These are phyloP conservation scores for Rhynchospora pubera DNA, from an alignment of 176 grass and related monocot genomes.

Conservation along the genomic window DNA sequence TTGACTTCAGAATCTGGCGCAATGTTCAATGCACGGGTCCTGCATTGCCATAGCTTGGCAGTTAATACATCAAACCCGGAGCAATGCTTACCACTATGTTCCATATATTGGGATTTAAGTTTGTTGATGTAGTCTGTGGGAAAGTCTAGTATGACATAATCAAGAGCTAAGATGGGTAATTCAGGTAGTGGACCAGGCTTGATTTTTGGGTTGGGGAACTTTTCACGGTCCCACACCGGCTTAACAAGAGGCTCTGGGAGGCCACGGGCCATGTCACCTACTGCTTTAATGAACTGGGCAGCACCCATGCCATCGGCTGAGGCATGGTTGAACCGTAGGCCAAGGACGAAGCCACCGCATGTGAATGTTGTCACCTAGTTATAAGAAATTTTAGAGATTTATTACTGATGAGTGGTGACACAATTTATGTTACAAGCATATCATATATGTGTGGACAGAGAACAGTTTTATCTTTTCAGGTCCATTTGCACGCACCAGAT, in stretches of 20 bases:
- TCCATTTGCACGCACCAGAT: not conserved
- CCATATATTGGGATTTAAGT: constrained; percentile 55
- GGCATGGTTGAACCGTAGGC: constrained; percentile 86
- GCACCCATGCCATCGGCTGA: constrained; percentile 77
- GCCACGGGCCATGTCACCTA: constrained; percentile 80
- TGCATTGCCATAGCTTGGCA: constrained; percentile 84
- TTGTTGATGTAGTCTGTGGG: constrained; percentile 46
- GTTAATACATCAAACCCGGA: constrained; percentile 77
- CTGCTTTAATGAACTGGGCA: constrained; percentile 81
- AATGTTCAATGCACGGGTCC: constrained; percentile 38
- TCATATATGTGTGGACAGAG: not conserved
- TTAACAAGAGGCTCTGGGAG: constrained; percentile 55
- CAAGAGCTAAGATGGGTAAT: constrained; percentile 53
- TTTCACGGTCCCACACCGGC: constrained; percentile 65
- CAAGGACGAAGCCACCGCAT: constrained; percentile 88
- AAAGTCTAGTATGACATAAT: constrained; percentile 76
- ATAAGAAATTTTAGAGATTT: not conserved
- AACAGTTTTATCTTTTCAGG: not conserved
- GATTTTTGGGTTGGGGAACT: constrained; percentile 67
- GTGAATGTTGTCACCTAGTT: constrained; percentile 75
- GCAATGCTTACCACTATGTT: constrained; percentile 48
- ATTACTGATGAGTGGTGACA: not conserved
- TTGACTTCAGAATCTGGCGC: constrained; percentile 32
- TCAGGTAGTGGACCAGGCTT: constrained; percentile 80
- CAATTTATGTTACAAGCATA: not conserved